Conservation (phyloP, 176 grass and related monocot genomes). For the Themeda triandra region DNA sequence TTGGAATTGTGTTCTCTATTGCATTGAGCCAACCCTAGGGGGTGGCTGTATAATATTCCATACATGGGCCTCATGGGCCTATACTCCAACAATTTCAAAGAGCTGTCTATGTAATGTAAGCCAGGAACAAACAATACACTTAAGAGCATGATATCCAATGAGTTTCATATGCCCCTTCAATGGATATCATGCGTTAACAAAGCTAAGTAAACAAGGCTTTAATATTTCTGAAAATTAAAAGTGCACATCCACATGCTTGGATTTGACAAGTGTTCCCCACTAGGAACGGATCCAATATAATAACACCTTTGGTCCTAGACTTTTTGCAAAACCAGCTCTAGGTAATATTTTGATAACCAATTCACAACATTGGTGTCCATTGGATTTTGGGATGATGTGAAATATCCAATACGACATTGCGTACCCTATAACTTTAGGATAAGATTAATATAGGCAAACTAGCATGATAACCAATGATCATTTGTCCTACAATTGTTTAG, state of each 20-base stretch:
- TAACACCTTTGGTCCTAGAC: not conserved
- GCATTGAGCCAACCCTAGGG: too few species aligned
- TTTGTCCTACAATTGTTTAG: not conserved
- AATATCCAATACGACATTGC: not conserved
- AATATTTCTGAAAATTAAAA: not conserved
- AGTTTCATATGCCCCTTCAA: not conserved
- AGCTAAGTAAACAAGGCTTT: not conserved
- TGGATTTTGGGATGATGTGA: not conserved
- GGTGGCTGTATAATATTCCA: too few species aligned
- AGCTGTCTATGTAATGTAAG: not conserved
- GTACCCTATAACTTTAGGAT: not conserved
- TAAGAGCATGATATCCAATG: not conserved
- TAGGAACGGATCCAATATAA: not conserved
- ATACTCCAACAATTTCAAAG: too few species aligned
- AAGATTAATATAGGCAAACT: not conserved
- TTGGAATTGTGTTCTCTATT: too few species aligned
- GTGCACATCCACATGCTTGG: not conserved
- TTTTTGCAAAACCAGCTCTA: not conserved
- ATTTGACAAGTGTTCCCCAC: not conserved
- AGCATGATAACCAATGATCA: not conserved
- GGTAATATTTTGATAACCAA: not conserved
- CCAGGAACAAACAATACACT: not conserved
- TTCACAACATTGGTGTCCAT: not conserved
- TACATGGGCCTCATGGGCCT: too few species aligned
- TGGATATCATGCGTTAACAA: not conserved